phyloP scores from a whole-genome alignment of 768 basidiomycete genomes.

The Macrolepiota albuminosa region DNA sequence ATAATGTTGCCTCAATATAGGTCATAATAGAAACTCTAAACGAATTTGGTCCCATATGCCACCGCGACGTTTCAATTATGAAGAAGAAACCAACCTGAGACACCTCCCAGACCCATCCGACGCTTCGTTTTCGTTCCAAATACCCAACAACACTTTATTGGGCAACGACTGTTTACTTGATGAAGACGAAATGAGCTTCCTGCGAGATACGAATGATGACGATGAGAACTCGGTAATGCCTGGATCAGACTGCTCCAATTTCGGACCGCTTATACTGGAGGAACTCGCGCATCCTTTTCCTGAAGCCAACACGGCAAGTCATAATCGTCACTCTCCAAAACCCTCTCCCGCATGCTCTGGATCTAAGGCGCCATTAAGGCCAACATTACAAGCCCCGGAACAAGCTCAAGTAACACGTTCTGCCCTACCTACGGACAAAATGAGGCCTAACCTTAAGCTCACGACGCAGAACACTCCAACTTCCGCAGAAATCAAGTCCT shows the following conservation, averaged over 20 bases:
- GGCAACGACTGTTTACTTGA: slow-evolving; percentile 48
- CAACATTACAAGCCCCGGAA: slow-evolving; percentile 3
- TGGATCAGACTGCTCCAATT: slow-evolving; percentile 18
- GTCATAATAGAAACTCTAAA: not conserved
- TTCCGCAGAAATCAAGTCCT: slow-evolving; percentile 15
- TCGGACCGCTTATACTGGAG: slow-evolving; percentile 31
- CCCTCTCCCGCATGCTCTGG: not conserved
- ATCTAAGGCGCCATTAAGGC: slow-evolving; percentile 4
- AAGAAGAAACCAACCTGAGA: slow-evolving; percentile 41
- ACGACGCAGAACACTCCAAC: slow-evolving; percentile 13
- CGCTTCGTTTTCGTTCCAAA: slow-evolving; percentile 51
- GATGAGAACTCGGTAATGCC: slow-evolving; percentile 32
- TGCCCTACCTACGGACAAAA: not conserved
- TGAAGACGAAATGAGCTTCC: slow-evolving; percentile 43
- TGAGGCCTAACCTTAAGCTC: slow-evolving; percentile 15
- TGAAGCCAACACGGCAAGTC: not conserved
- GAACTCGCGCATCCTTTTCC: slow-evolving; percentile 22
- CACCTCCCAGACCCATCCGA: slow-evolving; percentile 53
- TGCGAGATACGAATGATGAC: slow-evolving; percentile 29
- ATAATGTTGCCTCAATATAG: not conserved
- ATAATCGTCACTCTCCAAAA: not conserved
- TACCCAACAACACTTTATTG: slow-evolving; percentile 34
- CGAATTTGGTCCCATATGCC: slow-evolving; percentile 12
- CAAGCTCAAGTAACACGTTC: not conserved
- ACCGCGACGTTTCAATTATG: slow-evolving; percentile 22